A percentile compares a stretch with the other conserved stretches of the same genome.
Evolutionary conservation across 169 alveolate species (phyloP).

Genomic region (Cryptosporidium sp.): DNA sequence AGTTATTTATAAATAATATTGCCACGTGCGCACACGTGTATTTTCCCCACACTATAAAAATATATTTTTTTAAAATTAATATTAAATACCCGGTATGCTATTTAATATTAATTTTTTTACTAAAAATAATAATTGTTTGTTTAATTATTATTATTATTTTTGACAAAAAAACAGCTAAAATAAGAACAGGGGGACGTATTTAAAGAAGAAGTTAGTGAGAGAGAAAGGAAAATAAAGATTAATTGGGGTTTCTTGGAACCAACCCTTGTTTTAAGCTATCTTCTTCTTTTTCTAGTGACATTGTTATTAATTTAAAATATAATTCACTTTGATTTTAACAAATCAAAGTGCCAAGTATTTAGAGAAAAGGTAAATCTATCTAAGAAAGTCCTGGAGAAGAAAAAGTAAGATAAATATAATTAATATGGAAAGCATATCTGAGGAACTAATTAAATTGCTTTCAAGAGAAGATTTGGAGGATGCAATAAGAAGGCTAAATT

Average conservation of each 20-base stretch:
- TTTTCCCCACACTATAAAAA: slow-evolving; percentile 1
- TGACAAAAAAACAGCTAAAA: neutral
- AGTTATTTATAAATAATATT: neutral
- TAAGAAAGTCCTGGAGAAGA: neutral
- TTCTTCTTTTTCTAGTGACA: neutral
- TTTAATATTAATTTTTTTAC: neutral
- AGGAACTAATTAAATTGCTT: slow-evolving; percentile 45
- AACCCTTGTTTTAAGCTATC: neutral
- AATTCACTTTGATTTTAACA: neutral
- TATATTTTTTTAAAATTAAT: neutral
- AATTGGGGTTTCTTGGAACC: neutral
- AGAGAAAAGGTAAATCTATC: neutral
- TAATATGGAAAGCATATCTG: slow-evolving; percentile 17
- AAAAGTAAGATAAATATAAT: neutral
- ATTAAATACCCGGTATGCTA: neutral
- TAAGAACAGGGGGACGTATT: neutral
- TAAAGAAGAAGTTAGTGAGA: too few species aligned
- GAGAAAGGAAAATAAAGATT: neutral
- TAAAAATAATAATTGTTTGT: neutral
- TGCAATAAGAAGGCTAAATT: neutral
- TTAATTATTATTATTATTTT: too few species aligned
- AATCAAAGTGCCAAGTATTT: neutral
- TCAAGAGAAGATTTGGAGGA: slow-evolving; percentile 59
- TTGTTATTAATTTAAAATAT: neutral
- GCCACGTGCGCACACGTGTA: slow-evolving; percentile 8